Base-by-base conservation (phyloP, 2,329 filamentous ascomycete species). In the Alternaria sp. region DNA sequence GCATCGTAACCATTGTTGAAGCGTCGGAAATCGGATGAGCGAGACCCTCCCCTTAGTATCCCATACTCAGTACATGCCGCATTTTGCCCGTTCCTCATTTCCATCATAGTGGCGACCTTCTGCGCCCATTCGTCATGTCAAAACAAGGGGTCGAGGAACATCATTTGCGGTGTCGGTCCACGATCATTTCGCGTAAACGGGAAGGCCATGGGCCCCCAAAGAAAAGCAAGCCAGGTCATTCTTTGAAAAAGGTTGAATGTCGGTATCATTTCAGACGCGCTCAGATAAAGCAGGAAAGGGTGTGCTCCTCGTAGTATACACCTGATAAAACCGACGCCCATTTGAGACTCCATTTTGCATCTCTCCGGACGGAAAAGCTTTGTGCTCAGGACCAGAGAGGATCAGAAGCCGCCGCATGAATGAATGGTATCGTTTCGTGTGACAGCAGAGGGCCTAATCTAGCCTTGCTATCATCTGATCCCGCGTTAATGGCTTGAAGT, bases 381-480 rank as follows among this genome's bases (percentile, higher is more conserved):
- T 62, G 64, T 70, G 66, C 70, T 69, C 65, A 60, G 67, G 64
- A 70, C 67, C 68, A 67, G 65, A 72, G 68, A 72, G 66, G 66
- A 70, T 62, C 62, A 63, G 59, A 75, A 72, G 71, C 71, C 72
- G 70, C 71, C 69, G 72, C 72, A 70, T 71, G 67, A 72, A 71
- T 68, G 70, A 73, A 73, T 74, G 71, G 77, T 74, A 73, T 80
- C 77, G 74, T 79, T 70, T 79, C 71, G 72, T 67, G 71, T 77
- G 63, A 71, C 59, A 52, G 58, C 45, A 57, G 42, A 56, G 52
- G 62, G 50, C 61, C 81, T 82, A 99, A 82, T 99, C 95, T 80
- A 99, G 85, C 80, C 93, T 92, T 59, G 95, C 95, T 83, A 97
- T 92, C 95, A 99, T 98, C 79, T 97, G 92, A 73, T 95, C 90